Conservation (phyloP, 495 filamentous ascomycete species). For the Elasticomyces elasticus region DNA sequence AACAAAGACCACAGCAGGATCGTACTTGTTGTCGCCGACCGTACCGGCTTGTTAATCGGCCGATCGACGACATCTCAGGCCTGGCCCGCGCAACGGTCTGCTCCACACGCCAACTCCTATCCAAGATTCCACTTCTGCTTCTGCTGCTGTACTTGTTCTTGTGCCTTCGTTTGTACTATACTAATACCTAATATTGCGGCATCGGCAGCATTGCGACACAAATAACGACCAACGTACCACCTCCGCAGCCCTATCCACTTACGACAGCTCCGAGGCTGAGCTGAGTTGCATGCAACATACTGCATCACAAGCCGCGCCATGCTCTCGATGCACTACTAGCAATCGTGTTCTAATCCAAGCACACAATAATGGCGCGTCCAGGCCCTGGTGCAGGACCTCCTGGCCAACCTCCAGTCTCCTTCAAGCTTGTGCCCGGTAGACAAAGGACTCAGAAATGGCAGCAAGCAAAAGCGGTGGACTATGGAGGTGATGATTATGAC, state of each 20-base stretch:
- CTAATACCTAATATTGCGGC: too few relatives aligned
- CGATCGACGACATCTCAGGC: too few relatives aligned
- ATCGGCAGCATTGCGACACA: neutral
- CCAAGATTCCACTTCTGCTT: too few relatives aligned
- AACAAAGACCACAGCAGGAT: too few relatives aligned
- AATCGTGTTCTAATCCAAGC: conserved; percentile 10
- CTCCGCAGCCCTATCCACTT: neutral
- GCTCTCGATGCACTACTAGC: neutral
- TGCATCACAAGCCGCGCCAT: neutral
- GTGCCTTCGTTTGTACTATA: too few relatives aligned
- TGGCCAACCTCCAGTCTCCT: conserved; percentile 41
- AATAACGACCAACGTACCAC: neutral
- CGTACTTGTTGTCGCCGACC: too few relatives aligned
- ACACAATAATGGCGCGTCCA: neutral
- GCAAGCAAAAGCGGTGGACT: conserved; percentile 74
- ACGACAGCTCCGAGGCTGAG: too few relatives aligned
- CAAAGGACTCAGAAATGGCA: conserved; percentile 92
- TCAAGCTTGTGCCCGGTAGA: conserved; percentile 75
- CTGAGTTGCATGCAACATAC: neutral
- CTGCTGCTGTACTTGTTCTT: too few relatives aligned
- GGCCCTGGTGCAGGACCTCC: conserved; percentile 23
- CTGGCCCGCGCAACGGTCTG: too few relatives aligned
- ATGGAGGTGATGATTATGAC: conserved; percentile 88
- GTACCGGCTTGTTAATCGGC: too few relatives aligned
- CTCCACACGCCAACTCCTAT: too few relatives aligned